A percentile compares a stretch with the other conserved stretches of the same genome.
These are phyloP conservation scores for Panellus pusillus DNA, from an alignment of 768 basidiomycete species.

Conservation along the genomic window DNA sequence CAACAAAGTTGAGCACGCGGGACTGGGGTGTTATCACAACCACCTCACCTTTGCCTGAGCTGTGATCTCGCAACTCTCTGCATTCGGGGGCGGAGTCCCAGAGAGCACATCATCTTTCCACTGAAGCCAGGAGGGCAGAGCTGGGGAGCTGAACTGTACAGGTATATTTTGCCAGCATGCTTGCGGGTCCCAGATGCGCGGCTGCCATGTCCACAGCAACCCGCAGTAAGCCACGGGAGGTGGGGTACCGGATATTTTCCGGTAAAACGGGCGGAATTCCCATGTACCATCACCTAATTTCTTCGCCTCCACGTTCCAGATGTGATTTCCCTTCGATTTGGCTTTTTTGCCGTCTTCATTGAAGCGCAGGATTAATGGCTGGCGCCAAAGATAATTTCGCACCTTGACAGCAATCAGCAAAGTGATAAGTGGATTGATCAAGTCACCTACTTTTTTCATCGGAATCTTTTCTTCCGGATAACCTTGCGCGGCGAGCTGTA, in stretches of 20 bases:
- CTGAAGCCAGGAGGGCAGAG: slow-evolving; percentile 80
- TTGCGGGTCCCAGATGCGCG: slow-evolving; percentile 97
- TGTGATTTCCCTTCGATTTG: slow-evolving; percentile 98
- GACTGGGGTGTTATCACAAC: background rate
- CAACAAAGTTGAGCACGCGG: slow-evolving; percentile 9
- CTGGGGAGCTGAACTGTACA: slow-evolving; percentile 79
- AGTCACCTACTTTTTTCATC: slow-evolving; percentile 81
- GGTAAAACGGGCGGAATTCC: slow-evolving; percentile 86
- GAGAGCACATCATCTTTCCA: slow-evolving; percentile 86
- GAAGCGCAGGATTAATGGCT: slow-evolving; percentile 91
- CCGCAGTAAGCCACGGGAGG: slow-evolving; percentile 81
- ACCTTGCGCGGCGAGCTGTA: slow-evolving; percentile 77
- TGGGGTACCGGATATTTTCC: slow-evolving; percentile 83
- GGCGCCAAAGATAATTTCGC: slow-evolving; percentile 94
- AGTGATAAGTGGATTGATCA: slow-evolving; percentile 6
- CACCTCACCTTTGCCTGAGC: slow-evolving; percentile 70
- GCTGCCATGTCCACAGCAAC: slow-evolving; percentile 85
- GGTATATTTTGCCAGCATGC: slow-evolving; percentile 77
- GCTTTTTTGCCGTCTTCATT: slow-evolving; percentile 99
- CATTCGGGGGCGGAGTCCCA: slow-evolving; percentile 77
- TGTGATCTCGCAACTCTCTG: slow-evolving; percentile 73
- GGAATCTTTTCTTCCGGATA: slow-evolving; percentile 94
- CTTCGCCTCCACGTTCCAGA: slow-evolving; percentile 98
- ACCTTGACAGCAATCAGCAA: slow-evolving; percentile 46
- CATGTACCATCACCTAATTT: slow-evolving; percentile 74